Evolutionary conservation across 257 asterid genomes (phyloP).

Genomic region (Scutellaria barbata): DNA sequence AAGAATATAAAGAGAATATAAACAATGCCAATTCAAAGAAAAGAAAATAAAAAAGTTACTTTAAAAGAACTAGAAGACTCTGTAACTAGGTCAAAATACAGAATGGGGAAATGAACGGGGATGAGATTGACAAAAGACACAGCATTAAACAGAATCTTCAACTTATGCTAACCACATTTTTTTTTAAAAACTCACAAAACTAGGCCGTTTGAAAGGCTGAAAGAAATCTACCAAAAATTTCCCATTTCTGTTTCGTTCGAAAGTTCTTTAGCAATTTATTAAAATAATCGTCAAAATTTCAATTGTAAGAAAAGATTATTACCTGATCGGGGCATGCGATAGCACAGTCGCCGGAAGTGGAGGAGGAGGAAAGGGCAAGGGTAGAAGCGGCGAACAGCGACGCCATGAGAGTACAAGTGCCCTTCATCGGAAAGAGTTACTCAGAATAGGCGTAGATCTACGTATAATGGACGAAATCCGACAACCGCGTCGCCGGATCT

Average conservation of each 20-base stretch:
- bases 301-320: neutral
- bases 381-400: slow-evolving; percentile 50
- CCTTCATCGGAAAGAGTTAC: slow-evolving; percentile 43
- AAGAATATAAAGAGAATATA: neutral
- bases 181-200: too few relatives aligned
- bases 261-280: neutral
- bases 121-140: neutral
- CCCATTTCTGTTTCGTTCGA: too few relatives aligned
- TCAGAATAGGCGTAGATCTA: slow-evolving; percentile 2
- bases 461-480: slow-evolving; percentile 44
- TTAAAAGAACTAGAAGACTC: too few relatives aligned
- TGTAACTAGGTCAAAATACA: neutral
- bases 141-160: neutral
- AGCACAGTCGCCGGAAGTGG: slow-evolving; percentile 35
- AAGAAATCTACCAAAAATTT: neutral
- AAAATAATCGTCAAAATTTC: neutral
- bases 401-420: slow-evolving; percentile 46
- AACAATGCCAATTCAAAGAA: neutral
- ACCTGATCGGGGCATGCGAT: slow-evolving; percentile 43
- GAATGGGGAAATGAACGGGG: neutral
- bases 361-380: slow-evolving; percentile 39
- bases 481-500: slow-evolving; percentile 56
- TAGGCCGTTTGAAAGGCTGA: neutral
- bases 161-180: neutral
- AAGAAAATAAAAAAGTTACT: neutral